Conservation (phyloP, 2,329 filamentous ascomycete genomes). For the Ascochyta koolunga region DNA sequence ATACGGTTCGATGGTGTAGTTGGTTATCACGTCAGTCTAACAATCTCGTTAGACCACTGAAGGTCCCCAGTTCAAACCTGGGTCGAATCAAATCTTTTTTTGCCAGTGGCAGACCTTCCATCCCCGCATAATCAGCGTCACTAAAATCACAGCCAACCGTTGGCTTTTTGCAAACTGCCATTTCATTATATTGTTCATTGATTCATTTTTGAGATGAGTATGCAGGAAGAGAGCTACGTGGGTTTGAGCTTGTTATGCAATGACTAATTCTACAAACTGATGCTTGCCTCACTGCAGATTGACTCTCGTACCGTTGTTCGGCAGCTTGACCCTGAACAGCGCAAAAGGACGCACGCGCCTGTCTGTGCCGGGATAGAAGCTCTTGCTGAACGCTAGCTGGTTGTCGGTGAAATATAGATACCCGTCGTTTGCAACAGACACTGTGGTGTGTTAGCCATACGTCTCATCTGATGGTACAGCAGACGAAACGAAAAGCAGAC, state of each 20-base stretch:
- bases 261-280: neutral
- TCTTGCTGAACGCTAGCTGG: slow-evolving; percentile 51
- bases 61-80: slow-evolving; percentile 16
- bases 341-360: slow-evolving; percentile 52
- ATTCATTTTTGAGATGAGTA: neutral
- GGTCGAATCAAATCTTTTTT: slow-evolving; percentile 14
- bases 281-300: slow-evolving; percentile 20
- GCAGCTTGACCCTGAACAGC: slow-evolving; percentile 51
- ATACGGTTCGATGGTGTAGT: slow-evolving; percentile 45
- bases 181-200: no score
- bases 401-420: slow-evolving; percentile 62
- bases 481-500: slow-evolving; percentile 1
- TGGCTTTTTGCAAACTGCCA: neutral
- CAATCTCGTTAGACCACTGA: slow-evolving; percentile 23
- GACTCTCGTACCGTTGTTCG: slow-evolving; percentile 52
- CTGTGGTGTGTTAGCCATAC: slow-evolving; percentile 9
- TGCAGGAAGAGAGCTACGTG: neutral
- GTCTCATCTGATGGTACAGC: neutral
- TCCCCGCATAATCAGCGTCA: no score
- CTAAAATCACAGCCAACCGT: no score
- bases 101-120: no score
- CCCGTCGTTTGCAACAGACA: slow-evolving; percentile 53
- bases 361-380: slow-evolving; percentile 52
- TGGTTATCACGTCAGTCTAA: slow-evolving; percentile 55
- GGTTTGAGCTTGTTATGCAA: neutral